Percentiles rank a stretch among this genome's conserved stretches.
phyloP scores from a whole-genome alignment of 176 grass and related monocot genomes.

The Olyra latifolia region DNA sequence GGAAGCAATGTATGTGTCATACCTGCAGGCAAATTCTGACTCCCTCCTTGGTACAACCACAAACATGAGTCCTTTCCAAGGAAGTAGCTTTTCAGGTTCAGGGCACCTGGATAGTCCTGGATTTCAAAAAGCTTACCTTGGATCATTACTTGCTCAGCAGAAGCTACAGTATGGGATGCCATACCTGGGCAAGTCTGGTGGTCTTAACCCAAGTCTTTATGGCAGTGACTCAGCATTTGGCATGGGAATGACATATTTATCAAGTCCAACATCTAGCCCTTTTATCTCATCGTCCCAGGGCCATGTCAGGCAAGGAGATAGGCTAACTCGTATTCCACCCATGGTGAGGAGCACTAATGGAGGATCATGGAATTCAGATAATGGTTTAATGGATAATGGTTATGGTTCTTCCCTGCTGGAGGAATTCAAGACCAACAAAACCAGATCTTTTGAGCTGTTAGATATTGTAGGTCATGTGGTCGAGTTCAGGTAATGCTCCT shows the following conservation, averaged over 20 bases:
- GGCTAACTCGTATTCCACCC: conserved; percentile 45
- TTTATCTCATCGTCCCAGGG: conserved; percentile 57
- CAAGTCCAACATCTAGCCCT: conserved; percentile 53
- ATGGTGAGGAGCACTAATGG: conserved; percentile 40
- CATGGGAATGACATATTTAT: conserved; percentile 62
- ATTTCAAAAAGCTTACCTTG: conserved; percentile 81
- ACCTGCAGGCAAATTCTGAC: conserved; percentile 60
- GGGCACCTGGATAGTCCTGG: conserved; percentile 64
- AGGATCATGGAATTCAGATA: conserved; percentile 54
- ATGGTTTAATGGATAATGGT: conserved; percentile 60
- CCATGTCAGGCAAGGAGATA: conserved; percentile 68
- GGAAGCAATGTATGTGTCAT: conserved; percentile 61
- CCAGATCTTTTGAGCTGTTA: conserved; percentile 77
- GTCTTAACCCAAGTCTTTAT: conserved; percentile 68
- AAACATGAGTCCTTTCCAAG: conserved; percentile 63
- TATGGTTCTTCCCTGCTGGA: conserved; percentile 83
- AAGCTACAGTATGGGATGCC: conserved; percentile 77
- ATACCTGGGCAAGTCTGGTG: conserved; percentile 61
- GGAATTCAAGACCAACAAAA: conserved; percentile 98
- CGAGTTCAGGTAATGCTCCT: conserved; percentile 83
- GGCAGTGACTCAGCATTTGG: conserved; percentile 54
- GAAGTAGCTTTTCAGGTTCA: conserved; percentile 57
- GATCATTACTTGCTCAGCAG: conserved; percentile 69
- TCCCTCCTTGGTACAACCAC: conserved; percentile 48
- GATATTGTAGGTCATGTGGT: conserved; percentile 90